Conservation (phyloP, 306 rosid genomes). For the Cucurbita pepo region DNA sequence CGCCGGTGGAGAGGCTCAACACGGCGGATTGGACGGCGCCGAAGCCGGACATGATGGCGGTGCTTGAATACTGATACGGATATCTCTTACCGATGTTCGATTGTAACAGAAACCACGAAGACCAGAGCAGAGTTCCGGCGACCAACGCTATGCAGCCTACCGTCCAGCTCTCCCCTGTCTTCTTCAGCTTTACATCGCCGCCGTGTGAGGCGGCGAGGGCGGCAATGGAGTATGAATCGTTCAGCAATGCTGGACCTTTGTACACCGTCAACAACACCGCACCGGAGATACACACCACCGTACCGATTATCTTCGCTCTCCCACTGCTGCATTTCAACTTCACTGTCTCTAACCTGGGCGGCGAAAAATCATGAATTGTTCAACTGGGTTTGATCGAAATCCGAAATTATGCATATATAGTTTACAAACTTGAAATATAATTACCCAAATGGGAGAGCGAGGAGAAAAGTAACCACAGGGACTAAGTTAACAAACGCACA, state of each 20-base stretch:
- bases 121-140: constrained; percentile 56
- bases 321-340: constrained; percentile 59
- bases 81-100: constrained; percentile 52
- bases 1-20: constrained; percentile 32
- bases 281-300: constrained; percentile 57
- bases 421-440: not conserved
- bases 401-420: not conserved
- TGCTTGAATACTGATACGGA: constrained; percentile 76
- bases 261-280: constrained; percentile 45
- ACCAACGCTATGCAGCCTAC: constrained; percentile 55
- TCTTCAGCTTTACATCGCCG: constrained; percentile 11
- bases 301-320: constrained; percentile 59
- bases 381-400: not conserved
- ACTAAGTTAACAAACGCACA: constrained; percentile 76
- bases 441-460: constrained; percentile 84
- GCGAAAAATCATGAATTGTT: too few species aligned
- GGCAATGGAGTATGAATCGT: constrained; percentile 6
- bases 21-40: constrained; percentile 72
- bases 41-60: constrained; percentile 73
- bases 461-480: constrained; percentile 57
- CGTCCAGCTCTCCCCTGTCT: constrained; percentile 37
- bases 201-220: not conserved
- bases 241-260: constrained; percentile 44
- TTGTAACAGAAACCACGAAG: constrained; percentile 74
- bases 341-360: constrained; percentile 49